phyloP scores from a whole-genome alignment of 495 filamentous ascomycete species.

The Neurospora intermedia region DNA sequence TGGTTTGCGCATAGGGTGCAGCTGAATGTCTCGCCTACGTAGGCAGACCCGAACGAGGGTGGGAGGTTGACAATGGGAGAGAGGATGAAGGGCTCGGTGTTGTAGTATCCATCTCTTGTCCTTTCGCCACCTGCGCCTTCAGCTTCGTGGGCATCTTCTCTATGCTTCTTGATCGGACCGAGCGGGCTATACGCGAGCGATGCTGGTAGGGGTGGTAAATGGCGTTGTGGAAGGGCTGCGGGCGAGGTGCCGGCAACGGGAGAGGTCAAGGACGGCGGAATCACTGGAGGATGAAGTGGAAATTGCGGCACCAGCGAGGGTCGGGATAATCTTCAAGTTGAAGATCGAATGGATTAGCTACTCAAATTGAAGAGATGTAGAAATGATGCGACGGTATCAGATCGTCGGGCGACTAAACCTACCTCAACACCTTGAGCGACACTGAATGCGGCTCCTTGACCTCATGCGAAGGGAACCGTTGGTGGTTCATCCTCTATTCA shows the following conservation, averaged over 20 bases:
- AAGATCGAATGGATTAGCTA: constrained; percentile 1
- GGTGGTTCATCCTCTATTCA: constrained; percentile 31
- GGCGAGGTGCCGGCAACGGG: constrained; percentile 1
- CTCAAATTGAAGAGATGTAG: not conserved
- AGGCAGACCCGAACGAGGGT: constrained; percentile 83
- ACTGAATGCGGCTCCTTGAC: constrained; percentile 74
- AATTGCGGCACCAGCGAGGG: constrained; percentile 45
- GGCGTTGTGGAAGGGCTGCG: not conserved
- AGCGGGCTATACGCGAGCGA: constrained; percentile 34
- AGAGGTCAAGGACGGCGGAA: constrained; percentile 15
- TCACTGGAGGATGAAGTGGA: constrained; percentile 25
- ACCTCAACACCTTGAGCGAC: constrained; percentile 73
- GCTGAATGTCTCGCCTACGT: constrained; percentile 89
- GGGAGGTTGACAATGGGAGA: constrained; percentile 71
- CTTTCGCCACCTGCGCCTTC: not conserved
- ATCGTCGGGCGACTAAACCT: constrained; percentile 7
- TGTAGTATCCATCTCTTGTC: constrained; percentile 13
- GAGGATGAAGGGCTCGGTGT: constrained; percentile 37
- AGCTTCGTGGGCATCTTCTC: not conserved
- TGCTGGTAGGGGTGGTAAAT: constrained; percentile 25
- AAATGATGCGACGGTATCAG: not conserved
- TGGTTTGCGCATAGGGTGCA: constrained; percentile 94
- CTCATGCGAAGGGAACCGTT: constrained; percentile 45
- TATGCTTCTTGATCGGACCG: not conserved
- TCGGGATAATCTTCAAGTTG: constrained; percentile 36